Conservation (phyloP, 306 rosid species). For the Cucurbita argyrosperma region DNA sequence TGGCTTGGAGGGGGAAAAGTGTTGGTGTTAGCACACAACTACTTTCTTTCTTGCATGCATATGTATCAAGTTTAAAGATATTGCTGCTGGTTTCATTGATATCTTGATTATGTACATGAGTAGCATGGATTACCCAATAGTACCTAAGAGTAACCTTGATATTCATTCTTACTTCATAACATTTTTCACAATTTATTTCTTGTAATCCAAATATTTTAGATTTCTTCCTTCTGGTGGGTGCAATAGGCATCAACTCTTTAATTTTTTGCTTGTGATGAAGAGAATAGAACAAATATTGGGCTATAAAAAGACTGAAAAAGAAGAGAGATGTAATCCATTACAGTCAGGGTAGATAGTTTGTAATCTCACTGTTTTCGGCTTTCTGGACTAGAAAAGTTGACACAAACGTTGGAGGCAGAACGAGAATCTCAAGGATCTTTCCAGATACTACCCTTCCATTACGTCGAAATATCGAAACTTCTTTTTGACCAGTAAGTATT, state of each 20-base stretch:
- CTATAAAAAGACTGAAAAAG: not conserved
- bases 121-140: not conserved
- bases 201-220: not conserved
- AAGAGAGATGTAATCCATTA: not conserved
- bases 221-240: not conserved
- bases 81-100: not conserved
- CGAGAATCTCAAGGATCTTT: slow-evolving; percentile 77
- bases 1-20: not conserved
- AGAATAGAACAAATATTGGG: not conserved
- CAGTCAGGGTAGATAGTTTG: not conserved
- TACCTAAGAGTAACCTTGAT: not conserved
- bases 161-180: no score
- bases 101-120: not conserved
- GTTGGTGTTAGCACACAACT: not conserved
- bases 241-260: not conserved
- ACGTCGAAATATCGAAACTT: slow-evolving; percentile 78
- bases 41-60: not conserved
- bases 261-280: not conserved
- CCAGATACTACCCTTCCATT: slow-evolving; percentile 81
- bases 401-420: slow-evolving; percentile 73
- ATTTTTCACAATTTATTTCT: not conserved
- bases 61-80: not conserved
- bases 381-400: slow-evolving; percentile 60
- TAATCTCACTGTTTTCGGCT: slow-evolving; percentile 5
- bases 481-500: slow-evolving; percentile 60